Evolutionary conservation across 345 rosid species (phyloP).

Genomic region (Euclidium syriacum): DNA sequence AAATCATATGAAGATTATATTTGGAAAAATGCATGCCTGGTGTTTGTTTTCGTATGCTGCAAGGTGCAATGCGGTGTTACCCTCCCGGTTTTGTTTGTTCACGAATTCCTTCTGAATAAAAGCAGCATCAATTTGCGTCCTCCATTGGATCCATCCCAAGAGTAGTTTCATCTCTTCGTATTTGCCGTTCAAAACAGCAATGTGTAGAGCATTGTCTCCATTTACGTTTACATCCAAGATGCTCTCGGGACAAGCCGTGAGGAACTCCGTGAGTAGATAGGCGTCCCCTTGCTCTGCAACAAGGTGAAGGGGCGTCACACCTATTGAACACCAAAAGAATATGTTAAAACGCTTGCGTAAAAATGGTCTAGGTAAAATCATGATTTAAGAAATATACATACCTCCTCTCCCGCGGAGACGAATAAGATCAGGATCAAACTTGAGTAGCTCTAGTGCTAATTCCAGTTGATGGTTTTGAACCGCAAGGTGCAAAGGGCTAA

Average conservation of each 20-base stretch:
- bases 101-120: not conserved
- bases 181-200: not conserved
- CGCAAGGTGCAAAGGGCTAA: constrained; percentile 23
- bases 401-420: constrained; percentile 8
- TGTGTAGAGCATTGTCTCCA: constrained; percentile 9
- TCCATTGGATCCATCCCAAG: not conserved
- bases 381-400: no score
- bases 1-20: no score
- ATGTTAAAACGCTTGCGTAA: no score
- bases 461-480: not conserved
- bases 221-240: not conserved
- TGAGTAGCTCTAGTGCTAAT: not conserved
- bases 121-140: not conserved
- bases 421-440: not conserved
- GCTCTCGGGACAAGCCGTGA: not conserved
- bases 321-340: not conserved
- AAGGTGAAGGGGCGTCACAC: constrained; percentile 2
- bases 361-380: no score
- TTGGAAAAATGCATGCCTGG: not conserved
- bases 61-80: constrained; percentile 13
- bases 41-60: not conserved
- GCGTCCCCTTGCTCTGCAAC: not conserved
- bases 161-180: constrained; percentile 1
- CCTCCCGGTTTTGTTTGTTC: not conserved
- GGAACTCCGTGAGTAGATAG: constrained; percentile 2